Conservation (phyloP, 345 rosid species). For the Rhizophora mangle region DNA sequence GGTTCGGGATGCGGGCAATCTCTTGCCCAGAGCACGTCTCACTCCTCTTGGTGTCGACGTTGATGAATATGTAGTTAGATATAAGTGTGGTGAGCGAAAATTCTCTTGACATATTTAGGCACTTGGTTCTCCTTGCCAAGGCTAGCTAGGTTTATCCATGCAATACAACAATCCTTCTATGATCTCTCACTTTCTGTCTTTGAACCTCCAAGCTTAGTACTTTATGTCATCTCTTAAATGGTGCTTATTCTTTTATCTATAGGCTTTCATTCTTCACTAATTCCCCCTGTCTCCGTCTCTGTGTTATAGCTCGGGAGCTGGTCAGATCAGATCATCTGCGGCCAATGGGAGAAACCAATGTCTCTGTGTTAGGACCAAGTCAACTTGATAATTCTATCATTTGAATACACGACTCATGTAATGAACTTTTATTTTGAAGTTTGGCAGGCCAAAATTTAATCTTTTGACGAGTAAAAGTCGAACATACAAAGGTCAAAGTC, state of each 20-base stretch:
- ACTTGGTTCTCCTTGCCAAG: neutral
- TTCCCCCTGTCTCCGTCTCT: too few relatives aligned
- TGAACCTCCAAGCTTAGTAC: neutral
- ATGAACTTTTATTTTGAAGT: too few relatives aligned
- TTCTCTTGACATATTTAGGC: neutral
- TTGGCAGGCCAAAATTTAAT: too few relatives aligned
- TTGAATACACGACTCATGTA: too few relatives aligned
- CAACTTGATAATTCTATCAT: too few relatives aligned
- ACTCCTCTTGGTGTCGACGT: conserved; percentile 92
- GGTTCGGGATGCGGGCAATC: conserved; percentile 98
- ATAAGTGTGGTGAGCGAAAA: conserved; percentile 59
- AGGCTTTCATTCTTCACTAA: too few relatives aligned
- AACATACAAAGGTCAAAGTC: too few relatives aligned
- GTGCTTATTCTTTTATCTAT: too few relatives aligned
- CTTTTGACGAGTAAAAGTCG: too few relatives aligned
- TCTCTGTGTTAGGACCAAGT: too few relatives aligned
- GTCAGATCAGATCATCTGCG: conserved; percentile 91
- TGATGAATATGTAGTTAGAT: conserved; percentile 82
- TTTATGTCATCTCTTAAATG: too few relatives aligned
- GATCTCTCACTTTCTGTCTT: neutral
- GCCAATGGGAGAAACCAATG: conserved; percentile 96
- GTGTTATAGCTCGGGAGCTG: conserved; percentile 68
- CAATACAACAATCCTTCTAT: neutral
- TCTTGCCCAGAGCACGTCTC: conserved; percentile 91
- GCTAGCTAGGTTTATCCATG: neutral